Evolutionary conservation across 495 filamentous ascomycete species (phyloP), one percentile per base, ranked within the genome.

Genomic region (Lasiosphaeriaceae sp.): DNA sequence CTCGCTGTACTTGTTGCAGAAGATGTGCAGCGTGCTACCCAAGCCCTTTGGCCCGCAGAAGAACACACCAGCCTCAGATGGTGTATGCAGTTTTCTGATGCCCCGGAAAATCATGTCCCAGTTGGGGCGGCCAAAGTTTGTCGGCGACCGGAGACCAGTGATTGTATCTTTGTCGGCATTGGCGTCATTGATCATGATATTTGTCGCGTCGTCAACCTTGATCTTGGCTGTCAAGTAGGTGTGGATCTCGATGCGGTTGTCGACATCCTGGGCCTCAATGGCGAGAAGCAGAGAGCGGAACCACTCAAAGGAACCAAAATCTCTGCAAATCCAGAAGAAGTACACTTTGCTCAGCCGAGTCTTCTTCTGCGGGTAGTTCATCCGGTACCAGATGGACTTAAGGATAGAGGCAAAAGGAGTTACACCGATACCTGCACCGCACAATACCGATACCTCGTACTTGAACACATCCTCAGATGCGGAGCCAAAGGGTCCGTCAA

Each of bases 311-410:
- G 83, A 86, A 22, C 84, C 86, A 61, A 90, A 88, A 65, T 90
- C 87, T 67, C 86, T 76, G 77, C 88, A 89, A 63, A 90, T 81
- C 88, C 88, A 92, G 78, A 90, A 90, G 74, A 92, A 90, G 74
- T 90, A 92, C 31, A 92, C 86, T 69, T 90, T 92, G 54, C 85
- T 77, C 29, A 92, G 77, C 29, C 84, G 75, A 17, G 86, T 90
- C 71, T 84, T 84, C 71, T 88, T 83, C 68, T 87, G 82, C 12
- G 87, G 86, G 70, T 86, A 89, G 76, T 89, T 90, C 81, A 88
- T 88, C n/a, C 87, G 80, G 69, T 90, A 92, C 88, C 88, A 92
- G 70, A 92, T 89, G 54, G 85, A 89, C 75, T 92, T 92, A 63
- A 92, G 71, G 63, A 90, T 88, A 2, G 87, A 89, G 24, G 87